A percentile compares a stretch with the other conserved stretches of the same genome.
Evolutionary conservation across 352 stramenopile species (phyloP).

Genomic region (Pythium brachiatum): DNA sequence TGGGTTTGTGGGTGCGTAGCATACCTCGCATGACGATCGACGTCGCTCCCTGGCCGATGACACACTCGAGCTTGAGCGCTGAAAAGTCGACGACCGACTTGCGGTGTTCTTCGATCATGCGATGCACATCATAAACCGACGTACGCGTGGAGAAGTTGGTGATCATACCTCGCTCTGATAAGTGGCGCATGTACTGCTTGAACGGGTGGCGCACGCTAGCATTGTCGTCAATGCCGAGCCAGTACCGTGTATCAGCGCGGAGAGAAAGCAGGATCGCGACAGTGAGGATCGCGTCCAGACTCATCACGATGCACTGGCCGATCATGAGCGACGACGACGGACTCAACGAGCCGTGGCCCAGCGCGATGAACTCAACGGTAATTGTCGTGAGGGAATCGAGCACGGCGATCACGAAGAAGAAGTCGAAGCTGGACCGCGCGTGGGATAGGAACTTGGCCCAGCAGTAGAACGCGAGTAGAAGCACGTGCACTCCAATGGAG

Average conservation of each 20-base stretch:
- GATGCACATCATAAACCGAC: slow-evolving; percentile 86
- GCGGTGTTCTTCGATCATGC: slow-evolving; percentile 84
- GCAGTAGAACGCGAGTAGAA: slow-evolving; percentile 68
- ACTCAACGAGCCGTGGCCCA: slow-evolving; percentile 25
- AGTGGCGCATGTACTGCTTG: slow-evolving; percentile 66
- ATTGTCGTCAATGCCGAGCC: slow-evolving; percentile 77
- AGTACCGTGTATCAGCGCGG: slow-evolving; percentile 80
- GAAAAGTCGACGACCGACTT: slow-evolving; percentile 85
- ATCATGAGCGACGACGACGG: slow-evolving; percentile 33
- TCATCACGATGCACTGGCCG: slow-evolving; percentile 45
- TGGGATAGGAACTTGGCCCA: slow-evolving; percentile 81
- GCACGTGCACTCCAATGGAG: slow-evolving; percentile 46
- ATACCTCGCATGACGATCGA: slow-evolving; percentile 81
- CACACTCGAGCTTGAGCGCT: slow-evolving; percentile 63
- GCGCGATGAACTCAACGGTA: slow-evolving; percentile 45
- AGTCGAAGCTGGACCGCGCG: slow-evolving; percentile 78
- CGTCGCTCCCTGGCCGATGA: slow-evolving; percentile 76
- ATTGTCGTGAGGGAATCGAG: slow-evolving; percentile 45
- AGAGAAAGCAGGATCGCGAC: slow-evolving; percentile 73
- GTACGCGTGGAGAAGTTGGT: slow-evolving; percentile 87
- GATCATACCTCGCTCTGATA: slow-evolving; percentile 82
- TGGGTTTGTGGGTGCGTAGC: slow-evolving; percentile 49
- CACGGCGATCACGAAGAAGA: slow-evolving; percentile 72
- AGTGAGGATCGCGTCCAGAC: slow-evolving; percentile 58
- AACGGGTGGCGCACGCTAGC: slow-evolving; percentile 51